These are phyloP conservation scores for Allomyces macrogynus DNA, from an alignment of 192 early-diverging fungal genomes.

Conservation along the genomic window DNA sequence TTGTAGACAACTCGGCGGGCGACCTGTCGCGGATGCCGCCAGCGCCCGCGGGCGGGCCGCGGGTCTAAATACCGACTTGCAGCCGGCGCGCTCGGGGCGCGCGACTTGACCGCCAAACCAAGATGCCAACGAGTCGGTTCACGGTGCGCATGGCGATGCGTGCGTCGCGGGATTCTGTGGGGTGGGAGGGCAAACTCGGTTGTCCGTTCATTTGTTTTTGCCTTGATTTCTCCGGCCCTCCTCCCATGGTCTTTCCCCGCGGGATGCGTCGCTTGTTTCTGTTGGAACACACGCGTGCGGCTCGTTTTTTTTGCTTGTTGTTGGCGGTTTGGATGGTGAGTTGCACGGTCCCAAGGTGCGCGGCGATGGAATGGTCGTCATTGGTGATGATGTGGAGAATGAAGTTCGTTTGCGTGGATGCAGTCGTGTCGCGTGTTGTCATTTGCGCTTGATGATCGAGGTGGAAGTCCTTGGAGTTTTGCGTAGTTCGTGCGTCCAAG, in stretches of 20 bases:
- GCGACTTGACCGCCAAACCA: no score
- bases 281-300: not conserved
- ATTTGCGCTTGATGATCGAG: no score
- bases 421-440: no score
- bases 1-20: not conserved
- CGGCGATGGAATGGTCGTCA: no score
- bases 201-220: not conserved
- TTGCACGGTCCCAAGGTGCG: no score
- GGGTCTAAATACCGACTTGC: not conserved
- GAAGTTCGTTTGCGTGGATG: no score
- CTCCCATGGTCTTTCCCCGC: not conserved
- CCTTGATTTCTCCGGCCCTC: not conserved
- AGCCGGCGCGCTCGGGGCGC: no score
- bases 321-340: no score
- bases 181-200: not conserved
- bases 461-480: no score
- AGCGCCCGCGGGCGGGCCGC: not conserved
- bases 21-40: not conserved
- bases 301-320: not conserved
- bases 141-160: not conserved
- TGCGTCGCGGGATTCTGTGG: no score
- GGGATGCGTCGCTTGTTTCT: not conserved
- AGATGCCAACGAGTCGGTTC: not conserved
- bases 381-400: no score
- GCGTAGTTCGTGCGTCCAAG: no score